Base-by-base conservation (phyloP, 305 asterid genomes). In the Ajuga reptans region DNA sequence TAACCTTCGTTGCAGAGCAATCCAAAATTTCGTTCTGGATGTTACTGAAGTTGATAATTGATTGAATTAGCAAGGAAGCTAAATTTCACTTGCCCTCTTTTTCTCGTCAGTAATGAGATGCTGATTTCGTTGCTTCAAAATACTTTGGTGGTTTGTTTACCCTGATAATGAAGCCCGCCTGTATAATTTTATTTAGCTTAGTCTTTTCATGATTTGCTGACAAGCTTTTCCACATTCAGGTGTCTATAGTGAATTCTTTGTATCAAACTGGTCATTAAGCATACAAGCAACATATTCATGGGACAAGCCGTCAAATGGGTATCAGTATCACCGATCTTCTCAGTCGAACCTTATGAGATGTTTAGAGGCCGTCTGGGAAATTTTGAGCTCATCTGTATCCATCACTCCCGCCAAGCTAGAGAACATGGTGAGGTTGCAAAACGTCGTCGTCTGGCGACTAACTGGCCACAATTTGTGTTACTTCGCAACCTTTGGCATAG, bases 261-360 rank as follows among this genome's bases (percentile, higher is more conserved):
- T 74, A 84, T 79, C 81, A 66, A 78, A 75, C 85, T 71, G 78
- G 79, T 75, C 64, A 50, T 71, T 71, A 75, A 65, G 82, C 81
- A 36, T 58, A 75, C 72, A 67, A 69, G 70, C 73, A 50, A 60
- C 69, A 63, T 72, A 46, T 58, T 58, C 62, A 74, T 60, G 72
- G 75, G 84, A 72, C 78, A 52, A 72, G 43, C 75, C 61, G 33
- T 54, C 57, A 57, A 54, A 55, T 63, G 67, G 72, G 74, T 56
- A 54, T 70, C 63, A 11, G 74, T 56, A 54, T 70, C 63, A 11
- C 74, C 73, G 56, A 14, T 75, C 71, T 11, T 69, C 72, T 66
- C 68, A 61, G 68, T 68, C 70, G 67, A 69, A 65, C 61, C 70
- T 65, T 49, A 15, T 54, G 71, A 67, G 49, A 67, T 59, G 57